Conservation (phyloP, 208 protist species). For the Wallacemonas sp. region DNA sequence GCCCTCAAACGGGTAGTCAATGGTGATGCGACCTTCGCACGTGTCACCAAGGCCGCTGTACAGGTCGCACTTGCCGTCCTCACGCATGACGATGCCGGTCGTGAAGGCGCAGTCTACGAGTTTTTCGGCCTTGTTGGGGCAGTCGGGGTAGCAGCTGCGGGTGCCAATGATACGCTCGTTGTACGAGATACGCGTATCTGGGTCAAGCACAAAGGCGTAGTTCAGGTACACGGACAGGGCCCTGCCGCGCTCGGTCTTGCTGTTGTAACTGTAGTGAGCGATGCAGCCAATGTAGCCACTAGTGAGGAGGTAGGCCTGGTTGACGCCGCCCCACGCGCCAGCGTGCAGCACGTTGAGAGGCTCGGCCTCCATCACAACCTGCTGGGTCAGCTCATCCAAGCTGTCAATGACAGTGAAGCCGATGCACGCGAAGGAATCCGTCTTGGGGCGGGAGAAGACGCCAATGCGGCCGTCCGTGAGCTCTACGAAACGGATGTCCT, state of each 20-base stretch:
- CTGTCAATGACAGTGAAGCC: slow-evolving; percentile 38
- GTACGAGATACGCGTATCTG: slow-evolving; percentile 37
- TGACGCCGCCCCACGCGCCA: slow-evolving; percentile 44
- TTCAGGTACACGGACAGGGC: slow-evolving; percentile 57
- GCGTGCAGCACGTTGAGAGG: slow-evolving; percentile 35
- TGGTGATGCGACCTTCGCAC: slow-evolving; percentile 62
- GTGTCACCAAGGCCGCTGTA: slow-evolving; percentile 74
- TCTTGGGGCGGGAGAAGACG: slow-evolving; percentile 44
- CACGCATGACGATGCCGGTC: slow-evolving; percentile 62
- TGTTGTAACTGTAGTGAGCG: slow-evolving; percentile 44
- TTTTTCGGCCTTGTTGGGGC: slow-evolving; percentile 44
- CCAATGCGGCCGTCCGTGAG: slow-evolving; percentile 33
- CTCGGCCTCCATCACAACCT: slow-evolving; percentile 27
- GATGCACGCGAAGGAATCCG: slow-evolving; percentile 21
- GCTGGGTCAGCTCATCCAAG: slow-evolving; percentile 30
- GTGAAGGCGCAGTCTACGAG: slow-evolving; percentile 63
- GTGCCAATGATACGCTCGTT: slow-evolving; percentile 60
- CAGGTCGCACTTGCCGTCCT: slow-evolving; percentile 68
- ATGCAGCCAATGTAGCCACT: slow-evolving; percentile 43
- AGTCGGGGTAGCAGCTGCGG: slow-evolving; percentile 57
- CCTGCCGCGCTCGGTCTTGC: slow-evolving; percentile 35
- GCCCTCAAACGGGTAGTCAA: slow-evolving; percentile 76
- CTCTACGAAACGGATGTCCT: slow-evolving; percentile 38
- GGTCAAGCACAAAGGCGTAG: slow-evolving; percentile 68
- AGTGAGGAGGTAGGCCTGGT: slow-evolving; percentile 46